These are phyloP conservation scores for Globisporangium splendens DNA, from an alignment of 352 stramenopile genomes.

Conservation along the genomic window DNA sequence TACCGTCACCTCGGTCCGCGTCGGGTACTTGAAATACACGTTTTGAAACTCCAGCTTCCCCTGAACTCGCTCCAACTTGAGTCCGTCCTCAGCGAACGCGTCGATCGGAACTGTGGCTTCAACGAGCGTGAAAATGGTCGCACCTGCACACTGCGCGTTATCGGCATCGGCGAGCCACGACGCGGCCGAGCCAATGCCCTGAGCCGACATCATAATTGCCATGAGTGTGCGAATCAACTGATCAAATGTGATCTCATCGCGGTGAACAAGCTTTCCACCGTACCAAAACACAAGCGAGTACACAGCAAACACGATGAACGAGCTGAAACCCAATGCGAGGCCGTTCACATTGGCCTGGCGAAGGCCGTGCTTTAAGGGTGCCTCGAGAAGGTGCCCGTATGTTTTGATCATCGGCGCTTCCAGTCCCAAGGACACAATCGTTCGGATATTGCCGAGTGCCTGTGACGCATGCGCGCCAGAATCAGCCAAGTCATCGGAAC, in stretches of 20 bases:
- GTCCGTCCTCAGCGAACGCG: slow-evolving; percentile 9
- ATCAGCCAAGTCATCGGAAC: not conserved
- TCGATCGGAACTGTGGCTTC: slow-evolving; percentile 12
- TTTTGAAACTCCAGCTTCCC: slow-evolving; percentile 13
- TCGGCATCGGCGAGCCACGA: slow-evolving; percentile 43
- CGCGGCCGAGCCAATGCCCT: slow-evolving; percentile 25
- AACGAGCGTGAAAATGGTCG: slow-evolving; percentile 12
- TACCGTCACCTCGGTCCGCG: slow-evolving; percentile 6
- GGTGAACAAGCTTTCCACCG: slow-evolving; percentile 42
- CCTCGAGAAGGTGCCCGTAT: slow-evolving; percentile 22
- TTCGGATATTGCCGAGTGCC: slow-evolving; percentile 48
- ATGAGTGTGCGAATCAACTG: slow-evolving; percentile 53
- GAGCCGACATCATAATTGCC: slow-evolving; percentile 47
- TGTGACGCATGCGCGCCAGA: slow-evolving; percentile 42
- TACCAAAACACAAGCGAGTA: slow-evolving; percentile 68
- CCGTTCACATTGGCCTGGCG: slow-evolving; percentile 39
- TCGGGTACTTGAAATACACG: slow-evolving; percentile 14
- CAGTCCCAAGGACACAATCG: slow-evolving; percentile 33
- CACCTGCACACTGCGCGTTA: slow-evolving; percentile 35
- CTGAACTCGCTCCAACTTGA: not conserved
- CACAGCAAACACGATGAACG: slow-evolving; percentile 43
- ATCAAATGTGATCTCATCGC: slow-evolving; percentile 31
- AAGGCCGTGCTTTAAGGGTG: slow-evolving; percentile 24
- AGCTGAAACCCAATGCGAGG: slow-evolving; percentile 68
- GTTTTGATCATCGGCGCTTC: slow-evolving; percentile 22